phyloP scores from a whole-genome alignment of 441 rosid species.

The Erysimum cheiri region DNA sequence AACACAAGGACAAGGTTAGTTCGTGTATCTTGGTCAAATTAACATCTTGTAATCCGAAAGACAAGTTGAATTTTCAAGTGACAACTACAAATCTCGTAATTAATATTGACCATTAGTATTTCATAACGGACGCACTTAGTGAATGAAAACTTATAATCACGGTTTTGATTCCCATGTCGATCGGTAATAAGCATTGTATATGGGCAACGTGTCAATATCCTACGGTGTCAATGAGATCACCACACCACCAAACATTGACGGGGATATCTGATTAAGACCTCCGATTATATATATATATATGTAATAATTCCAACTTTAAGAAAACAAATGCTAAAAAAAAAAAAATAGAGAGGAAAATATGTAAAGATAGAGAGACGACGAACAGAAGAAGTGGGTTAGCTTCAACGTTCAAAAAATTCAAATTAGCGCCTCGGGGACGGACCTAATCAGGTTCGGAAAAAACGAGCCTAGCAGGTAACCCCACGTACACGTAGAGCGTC shows the following conservation, averaged over 20 bases:
- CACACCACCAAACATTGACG: slow-evolving; percentile 42
- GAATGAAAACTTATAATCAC: slow-evolving; percentile 10
- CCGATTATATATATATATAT: not conserved
- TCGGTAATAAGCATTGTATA: slow-evolving; percentile 31
- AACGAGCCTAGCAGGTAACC: slow-evolving; percentile 35
- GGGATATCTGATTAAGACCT: slow-evolving; percentile 19
- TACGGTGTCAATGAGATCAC: slow-evolving; percentile 33
- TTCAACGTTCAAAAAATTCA: slow-evolving; percentile 85
- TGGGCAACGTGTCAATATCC: slow-evolving; percentile 40
- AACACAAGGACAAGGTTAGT: not conserved
- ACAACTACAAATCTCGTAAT: not conserved
- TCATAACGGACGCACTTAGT: slow-evolving; percentile 21
- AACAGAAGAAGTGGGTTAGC: slow-evolving; percentile 33
- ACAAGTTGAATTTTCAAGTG: not conserved
- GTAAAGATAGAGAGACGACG: slow-evolving; percentile 8
- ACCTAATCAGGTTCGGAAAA: slow-evolving; percentile 51
- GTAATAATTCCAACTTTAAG: not conserved
- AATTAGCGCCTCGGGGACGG: slow-evolving; percentile 57
- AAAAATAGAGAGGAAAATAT: not conserved
- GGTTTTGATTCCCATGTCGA: slow-evolving; percentile 26
- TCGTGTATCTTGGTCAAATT: not conserved
- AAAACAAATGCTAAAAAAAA: not conserved
- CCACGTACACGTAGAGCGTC: slow-evolving; percentile 66
- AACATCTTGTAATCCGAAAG: not conserved
- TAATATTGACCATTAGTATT: not conserved